These are phyloP conservation scores for Pleurotus cornucopiae DNA, from an alignment of 768 basidiomycete species.

Conservation along the genomic window DNA sequence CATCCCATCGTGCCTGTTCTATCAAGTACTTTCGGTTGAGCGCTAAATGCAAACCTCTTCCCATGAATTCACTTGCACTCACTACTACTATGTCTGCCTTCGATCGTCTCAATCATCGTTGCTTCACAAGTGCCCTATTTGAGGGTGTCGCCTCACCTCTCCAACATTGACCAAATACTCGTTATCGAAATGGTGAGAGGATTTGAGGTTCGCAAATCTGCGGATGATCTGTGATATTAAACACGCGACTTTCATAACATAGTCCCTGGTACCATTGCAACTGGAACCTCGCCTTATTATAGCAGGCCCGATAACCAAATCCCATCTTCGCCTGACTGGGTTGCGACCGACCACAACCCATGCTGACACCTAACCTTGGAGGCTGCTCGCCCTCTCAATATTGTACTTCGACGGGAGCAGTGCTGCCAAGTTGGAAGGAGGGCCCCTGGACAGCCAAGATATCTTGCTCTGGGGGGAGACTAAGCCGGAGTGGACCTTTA, in stretches of 20 bases:
- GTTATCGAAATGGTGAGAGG: constrained; percentile 29
- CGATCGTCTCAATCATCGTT: too few species aligned
- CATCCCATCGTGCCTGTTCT: too few species aligned
- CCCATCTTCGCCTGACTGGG: constrained; percentile 31
- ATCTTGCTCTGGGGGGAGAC: constrained; percentile 27
- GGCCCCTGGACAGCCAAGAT: constrained; percentile 32
- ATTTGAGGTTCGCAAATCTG: too few species aligned
- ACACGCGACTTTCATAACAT: constrained; percentile 21
- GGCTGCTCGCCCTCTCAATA: constrained; percentile 23
- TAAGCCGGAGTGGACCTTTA: constrained; percentile 10
- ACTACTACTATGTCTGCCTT: too few species aligned
- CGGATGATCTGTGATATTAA: too few species aligned
- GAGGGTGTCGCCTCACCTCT: constrained; percentile 27
- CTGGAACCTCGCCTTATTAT: constrained; percentile 34
- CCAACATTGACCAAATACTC: constrained; percentile 34
- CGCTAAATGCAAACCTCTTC: too few species aligned
- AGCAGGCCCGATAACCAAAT: constrained; percentile 21
- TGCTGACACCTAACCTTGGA: constrained; percentile 15
- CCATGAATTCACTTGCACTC: too few species aligned
- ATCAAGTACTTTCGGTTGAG: too few species aligned
- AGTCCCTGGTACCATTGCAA: constrained; percentile 26
- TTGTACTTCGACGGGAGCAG: constrained; percentile 38
- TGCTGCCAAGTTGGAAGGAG: constrained; percentile 24
- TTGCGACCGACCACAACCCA: constrained; percentile 23
- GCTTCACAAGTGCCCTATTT: constrained; percentile 18